phyloP scores from a whole-genome alignment of 371 early-diverging fungal species.

The Paraphysoderma sedebokerense region DNA sequence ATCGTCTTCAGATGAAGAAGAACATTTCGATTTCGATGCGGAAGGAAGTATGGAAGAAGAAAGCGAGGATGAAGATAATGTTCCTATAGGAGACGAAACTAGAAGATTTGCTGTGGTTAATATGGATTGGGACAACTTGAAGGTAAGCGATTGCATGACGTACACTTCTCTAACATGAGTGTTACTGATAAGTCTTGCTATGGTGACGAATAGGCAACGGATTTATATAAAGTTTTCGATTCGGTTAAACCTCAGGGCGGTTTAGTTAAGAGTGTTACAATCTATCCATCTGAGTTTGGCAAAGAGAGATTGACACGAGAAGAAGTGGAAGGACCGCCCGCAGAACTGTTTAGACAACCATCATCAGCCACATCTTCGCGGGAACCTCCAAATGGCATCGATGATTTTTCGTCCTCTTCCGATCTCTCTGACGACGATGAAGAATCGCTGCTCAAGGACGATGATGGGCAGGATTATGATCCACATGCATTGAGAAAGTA shows the following conservation, averaged over 20 bases:
- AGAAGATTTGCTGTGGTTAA: constrained; percentile 81
- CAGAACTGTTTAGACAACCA: constrained; percentile 39
- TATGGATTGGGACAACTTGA: constrained; percentile 93
- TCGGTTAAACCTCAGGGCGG: constrained; percentile 67
- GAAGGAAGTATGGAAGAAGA: constrained; percentile 30
- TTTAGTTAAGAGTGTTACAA: constrained; percentile 50
- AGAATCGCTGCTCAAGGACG: constrained; percentile 21
- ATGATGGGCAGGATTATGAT: constrained; percentile 61
- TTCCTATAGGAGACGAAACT: constrained; percentile 72
- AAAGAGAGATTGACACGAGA: constrained; percentile 65
- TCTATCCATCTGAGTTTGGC: constrained; percentile 94
- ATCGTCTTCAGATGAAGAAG: constrained; percentile 36
- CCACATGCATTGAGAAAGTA: constrained; percentile 71
- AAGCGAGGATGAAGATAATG: constrained; percentile 24
- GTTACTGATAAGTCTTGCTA: background rate
- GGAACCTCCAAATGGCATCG: too few species aligned
- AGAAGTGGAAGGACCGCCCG: constrained; percentile 65
- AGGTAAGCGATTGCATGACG: constrained; percentile 7
- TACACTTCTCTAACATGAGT: background rate
- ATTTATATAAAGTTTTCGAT: constrained; percentile 71
- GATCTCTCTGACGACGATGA: constrained; percentile 17
- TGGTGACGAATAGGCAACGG: constrained; percentile 38
- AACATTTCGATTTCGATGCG: constrained; percentile 28
- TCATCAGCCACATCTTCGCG: background rate
- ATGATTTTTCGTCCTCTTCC: too few species aligned